Evolutionary conservation across 495 filamentous ascomycete genomes (phyloP).

Genomic region (Collariella sp.): DNA sequence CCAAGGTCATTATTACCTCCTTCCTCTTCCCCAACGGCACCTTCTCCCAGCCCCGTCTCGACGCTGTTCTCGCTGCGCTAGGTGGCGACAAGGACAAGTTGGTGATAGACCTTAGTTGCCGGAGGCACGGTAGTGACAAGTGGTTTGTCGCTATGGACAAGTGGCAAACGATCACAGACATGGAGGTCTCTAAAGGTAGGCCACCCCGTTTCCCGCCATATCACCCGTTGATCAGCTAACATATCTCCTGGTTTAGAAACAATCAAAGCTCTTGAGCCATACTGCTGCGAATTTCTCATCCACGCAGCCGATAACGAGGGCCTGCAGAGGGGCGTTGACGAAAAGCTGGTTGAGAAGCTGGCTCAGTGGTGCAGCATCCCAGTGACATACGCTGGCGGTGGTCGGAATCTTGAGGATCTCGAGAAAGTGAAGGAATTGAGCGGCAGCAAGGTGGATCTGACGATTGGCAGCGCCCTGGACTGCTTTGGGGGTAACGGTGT

Average conservation of each 20-base stretch:
- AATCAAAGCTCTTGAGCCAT: slow-evolving; percentile 71
- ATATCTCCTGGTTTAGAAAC: slow-evolving; percentile 45
- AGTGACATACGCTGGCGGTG: slow-evolving; percentile 92
- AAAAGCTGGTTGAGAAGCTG: slow-evolving; percentile 65
- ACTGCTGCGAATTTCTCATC: slow-evolving; percentile 92
- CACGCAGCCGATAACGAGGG: slow-evolving; percentile 99
- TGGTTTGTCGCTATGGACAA: slow-evolving; percentile 98
- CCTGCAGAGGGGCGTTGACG: slow-evolving; percentile 81
- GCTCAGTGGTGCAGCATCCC: slow-evolving; percentile 83
- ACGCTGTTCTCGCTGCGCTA: slow-evolving; percentile 61
- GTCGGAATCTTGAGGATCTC: slow-evolving; percentile 68
- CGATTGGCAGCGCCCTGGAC: slow-evolving; percentile 91
- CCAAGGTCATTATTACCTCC: slow-evolving; percentile 78
- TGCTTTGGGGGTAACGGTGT: slow-evolving; percentile 87
- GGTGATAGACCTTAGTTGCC: slow-evolving; percentile 90
- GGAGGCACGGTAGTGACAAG: slow-evolving; percentile 53
- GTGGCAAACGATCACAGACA: slow-evolving; percentile 95
- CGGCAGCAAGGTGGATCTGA: slow-evolving; percentile 76
- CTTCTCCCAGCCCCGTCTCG: slow-evolving; percentile 66
- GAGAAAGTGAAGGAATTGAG: slow-evolving; percentile 71
- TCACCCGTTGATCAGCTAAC: not conserved
- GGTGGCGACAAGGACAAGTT: slow-evolving; percentile 68
- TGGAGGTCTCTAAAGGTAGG: slow-evolving; percentile 79
- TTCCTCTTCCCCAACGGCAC: slow-evolving; percentile 73
- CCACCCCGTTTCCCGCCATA: not conserved